Conservation (phyloP, 192 early-diverging fungal genomes). For the Backusella morwellensis region DNA sequence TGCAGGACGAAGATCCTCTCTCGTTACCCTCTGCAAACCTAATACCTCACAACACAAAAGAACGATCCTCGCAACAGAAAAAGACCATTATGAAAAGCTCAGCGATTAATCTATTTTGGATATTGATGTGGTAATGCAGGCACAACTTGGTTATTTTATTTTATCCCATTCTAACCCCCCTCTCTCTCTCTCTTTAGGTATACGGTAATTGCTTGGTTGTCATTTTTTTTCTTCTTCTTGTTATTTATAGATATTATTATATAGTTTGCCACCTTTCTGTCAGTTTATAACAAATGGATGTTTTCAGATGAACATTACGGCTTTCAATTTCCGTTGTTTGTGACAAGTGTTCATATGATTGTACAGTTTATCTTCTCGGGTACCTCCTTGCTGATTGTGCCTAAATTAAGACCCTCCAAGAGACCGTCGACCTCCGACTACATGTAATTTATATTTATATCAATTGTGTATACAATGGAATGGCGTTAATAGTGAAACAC, state of each 20-base stretch:
- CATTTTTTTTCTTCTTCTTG: too few species aligned
- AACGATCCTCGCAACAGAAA: neutral
- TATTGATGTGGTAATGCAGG: conserved; percentile 24
- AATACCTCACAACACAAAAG: neutral
- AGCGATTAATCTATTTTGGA: conserved; percentile 25
- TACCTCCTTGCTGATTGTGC: conserved; percentile 56
- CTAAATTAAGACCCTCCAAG: conserved; percentile 57
- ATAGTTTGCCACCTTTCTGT: conserved; percentile 64
- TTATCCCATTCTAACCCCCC: neutral
- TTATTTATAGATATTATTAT: too few species aligned
- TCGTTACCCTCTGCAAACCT: neutral
- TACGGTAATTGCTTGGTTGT: neutral
- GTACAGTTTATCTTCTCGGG: conserved; percentile 72
- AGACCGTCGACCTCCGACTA: conserved; percentile 52
- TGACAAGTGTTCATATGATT: conserved; percentile 80
- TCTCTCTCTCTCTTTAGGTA: neutral
- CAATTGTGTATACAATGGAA: too few species aligned
- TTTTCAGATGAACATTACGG: conserved; percentile 79
- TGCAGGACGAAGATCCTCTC: conserved; percentile 6
- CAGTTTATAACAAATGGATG: conserved; percentile 94
- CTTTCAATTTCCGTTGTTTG: conserved; percentile 88
- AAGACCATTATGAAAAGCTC: conserved; percentile 14
- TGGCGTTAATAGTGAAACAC: too few species aligned
- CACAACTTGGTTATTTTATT: neutral
- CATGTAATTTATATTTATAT: conserved; percentile 10